phyloP scores from a whole-genome alignment of 768 basidiomycete species.

The Lactarius pseudohatsudake region DNA sequence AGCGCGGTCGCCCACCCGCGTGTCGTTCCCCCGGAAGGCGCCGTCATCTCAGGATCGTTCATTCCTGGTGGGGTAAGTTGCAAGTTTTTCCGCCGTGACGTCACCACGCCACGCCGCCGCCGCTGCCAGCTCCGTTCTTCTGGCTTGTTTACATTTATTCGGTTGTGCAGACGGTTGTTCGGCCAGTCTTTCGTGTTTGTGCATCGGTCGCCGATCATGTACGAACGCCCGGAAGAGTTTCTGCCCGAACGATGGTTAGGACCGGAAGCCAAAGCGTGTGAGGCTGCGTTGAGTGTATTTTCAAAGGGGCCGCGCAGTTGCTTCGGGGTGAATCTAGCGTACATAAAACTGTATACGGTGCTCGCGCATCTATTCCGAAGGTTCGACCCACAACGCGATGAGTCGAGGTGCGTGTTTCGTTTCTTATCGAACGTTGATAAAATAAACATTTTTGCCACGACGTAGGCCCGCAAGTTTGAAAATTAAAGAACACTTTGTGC shows the following conservation, averaged over 20 bases:
- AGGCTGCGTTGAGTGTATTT: conserved; percentile 44
- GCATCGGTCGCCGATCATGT: conserved; percentile 42
- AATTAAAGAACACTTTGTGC: conserved; percentile 22
- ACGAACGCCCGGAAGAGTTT: conserved; percentile 42
- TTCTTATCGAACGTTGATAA: not conserved
- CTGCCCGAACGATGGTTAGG: conserved; percentile 46
- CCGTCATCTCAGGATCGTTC: conserved; percentile 37
- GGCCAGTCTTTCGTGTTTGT: conserved; percentile 43
- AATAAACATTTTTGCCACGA: not conserved
- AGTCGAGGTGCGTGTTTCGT: conserved; percentile 20
- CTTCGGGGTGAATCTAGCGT: conserved; percentile 46
- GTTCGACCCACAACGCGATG: conserved; percentile 38
- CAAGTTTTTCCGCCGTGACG: not conserved
- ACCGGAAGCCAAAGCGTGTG: conserved; percentile 38
- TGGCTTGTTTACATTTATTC: not conserved
- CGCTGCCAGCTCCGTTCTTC: not conserved
- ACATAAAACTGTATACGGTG: conserved; percentile 45
- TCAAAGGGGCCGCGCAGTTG: conserved; percentile 48
- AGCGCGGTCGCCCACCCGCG: conserved; percentile 44
- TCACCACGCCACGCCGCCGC: not conserved
- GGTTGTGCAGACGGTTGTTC: conserved; percentile 40
- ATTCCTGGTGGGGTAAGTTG: conserved; percentile 43
- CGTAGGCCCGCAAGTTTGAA: conserved; percentile 18
- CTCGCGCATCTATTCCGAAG: conserved; percentile 44
- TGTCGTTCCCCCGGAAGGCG: conserved; percentile 39